phyloP scores from a whole-genome alignment of 2,329 filamentous ascomycete genomes.

The Aspergillus arachidicola region DNA sequence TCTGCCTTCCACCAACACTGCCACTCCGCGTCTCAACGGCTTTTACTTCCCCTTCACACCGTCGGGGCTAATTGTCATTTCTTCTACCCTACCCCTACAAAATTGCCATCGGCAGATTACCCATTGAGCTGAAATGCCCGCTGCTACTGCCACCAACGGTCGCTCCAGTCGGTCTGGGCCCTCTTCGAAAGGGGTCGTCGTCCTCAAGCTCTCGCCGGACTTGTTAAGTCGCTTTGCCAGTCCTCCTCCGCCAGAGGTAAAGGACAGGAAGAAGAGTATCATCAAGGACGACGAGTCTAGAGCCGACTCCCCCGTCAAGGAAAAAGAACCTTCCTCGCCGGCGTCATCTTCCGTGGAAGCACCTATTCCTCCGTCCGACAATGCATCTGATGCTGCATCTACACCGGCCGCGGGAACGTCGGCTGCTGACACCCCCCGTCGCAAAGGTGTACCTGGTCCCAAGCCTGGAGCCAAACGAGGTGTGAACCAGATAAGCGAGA shows the following conservation, averaged over 20 bases:
- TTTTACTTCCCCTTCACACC: conserved; percentile 6
- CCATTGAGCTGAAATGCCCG: conserved; percentile 10
- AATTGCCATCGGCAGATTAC: background rate
- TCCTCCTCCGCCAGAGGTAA: conserved; percentile 23
- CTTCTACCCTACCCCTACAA: background rate
- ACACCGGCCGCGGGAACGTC: conserved; percentile 45
- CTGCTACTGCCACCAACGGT: conserved; percentile 36
- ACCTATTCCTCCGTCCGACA: conserved; percentile 44
- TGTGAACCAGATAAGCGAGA: conserved; percentile 58
- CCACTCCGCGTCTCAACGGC: conserved; percentile 10
- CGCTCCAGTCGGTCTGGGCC: conserved; percentile 36
- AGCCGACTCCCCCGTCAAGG: conserved; percentile 27
- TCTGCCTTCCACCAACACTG: conserved; percentile 10
- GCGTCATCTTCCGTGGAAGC: conserved; percentile 39
- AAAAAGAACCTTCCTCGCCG: conserved; percentile 38
- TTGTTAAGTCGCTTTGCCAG: conserved; percentile 39
- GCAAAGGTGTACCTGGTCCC: conserved; percentile 73
- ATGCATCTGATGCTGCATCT: conserved; percentile 43
- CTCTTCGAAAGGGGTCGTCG: conserved; percentile 35
- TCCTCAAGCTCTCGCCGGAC: conserved; percentile 43
- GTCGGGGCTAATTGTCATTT: conserved; percentile 2
- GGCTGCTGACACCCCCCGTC: conserved; percentile 60
- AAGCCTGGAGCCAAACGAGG: conserved; percentile 66
- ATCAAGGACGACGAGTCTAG: conserved; percentile 18
- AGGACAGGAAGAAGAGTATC: conserved; percentile 23